Conservation (phyloP, 1,139 yeast genomes). For the Nakaseomyces glabratus region DNA sequence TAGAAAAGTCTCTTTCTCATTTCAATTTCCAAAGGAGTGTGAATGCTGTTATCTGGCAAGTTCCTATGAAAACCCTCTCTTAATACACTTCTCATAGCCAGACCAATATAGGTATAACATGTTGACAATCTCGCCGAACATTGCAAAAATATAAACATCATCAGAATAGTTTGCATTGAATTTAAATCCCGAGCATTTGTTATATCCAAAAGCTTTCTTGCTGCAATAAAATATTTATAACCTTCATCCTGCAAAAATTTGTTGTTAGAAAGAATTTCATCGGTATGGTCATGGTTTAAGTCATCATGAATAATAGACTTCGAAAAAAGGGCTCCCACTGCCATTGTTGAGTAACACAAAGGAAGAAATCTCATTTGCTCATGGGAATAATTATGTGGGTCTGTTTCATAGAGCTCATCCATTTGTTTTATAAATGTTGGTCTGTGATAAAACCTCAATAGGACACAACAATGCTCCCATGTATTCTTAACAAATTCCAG, state of each 20-base stretch:
- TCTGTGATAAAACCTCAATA: constrained; percentile 78
- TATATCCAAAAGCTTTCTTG: constrained; percentile 70
- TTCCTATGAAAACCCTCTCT: constrained; percentile 84
- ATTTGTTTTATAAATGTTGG: constrained; percentile 64
- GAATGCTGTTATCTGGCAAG: constrained; percentile 36
- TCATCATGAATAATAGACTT: constrained; percentile 39
- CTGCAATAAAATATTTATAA: constrained; percentile 78
- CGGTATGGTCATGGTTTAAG: constrained; percentile 37
- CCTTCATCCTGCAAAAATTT: constrained; percentile 66
- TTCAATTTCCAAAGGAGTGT: constrained; percentile 78
- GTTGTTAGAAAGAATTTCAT: constrained; percentile 30
- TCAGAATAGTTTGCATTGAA: constrained; percentile 64
- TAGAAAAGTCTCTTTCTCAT: constrained; percentile 78
- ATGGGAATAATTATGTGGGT: constrained; percentile 56
- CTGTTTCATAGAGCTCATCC: constrained; percentile 54
- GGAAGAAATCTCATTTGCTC: constrained; percentile 67
- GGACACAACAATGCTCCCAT: constrained; percentile 83
- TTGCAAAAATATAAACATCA: constrained; percentile 67
- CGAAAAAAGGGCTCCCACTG: constrained; percentile 68
- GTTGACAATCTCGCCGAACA: constrained; percentile 86
- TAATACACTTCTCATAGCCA: constrained; percentile 77
- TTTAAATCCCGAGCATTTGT: constrained; percentile 56
- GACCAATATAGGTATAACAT: constrained; percentile 88
- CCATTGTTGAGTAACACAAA: constrained; percentile 62
- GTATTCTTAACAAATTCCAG: constrained; percentile 65